phyloP scores from a whole-genome alignment of 768 basidiomycete genomes.

The Strobilomyces confusus region DNA sequence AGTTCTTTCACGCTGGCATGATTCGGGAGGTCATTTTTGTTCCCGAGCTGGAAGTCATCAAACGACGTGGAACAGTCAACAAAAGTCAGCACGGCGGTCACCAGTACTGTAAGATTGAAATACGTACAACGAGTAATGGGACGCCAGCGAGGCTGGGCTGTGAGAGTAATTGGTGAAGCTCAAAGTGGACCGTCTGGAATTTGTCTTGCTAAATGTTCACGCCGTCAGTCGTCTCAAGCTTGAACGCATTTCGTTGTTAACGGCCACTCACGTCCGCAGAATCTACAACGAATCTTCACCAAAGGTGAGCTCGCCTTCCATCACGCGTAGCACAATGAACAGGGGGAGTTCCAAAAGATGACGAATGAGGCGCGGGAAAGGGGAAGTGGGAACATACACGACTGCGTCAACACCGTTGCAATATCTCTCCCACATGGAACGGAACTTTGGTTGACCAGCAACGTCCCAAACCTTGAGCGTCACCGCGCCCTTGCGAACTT shows the following conservation, averaged over 20 bases:
- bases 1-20: constrained; percentile 80
- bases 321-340: background rate
- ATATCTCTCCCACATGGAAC: constrained; percentile 95
- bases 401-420: constrained; percentile 91
- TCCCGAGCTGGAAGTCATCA: constrained; percentile 59
- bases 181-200: constrained; percentile 79
- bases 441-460: constrained; percentile 90
- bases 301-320: constrained; percentile 14
- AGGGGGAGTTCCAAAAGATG: background rate
- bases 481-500: constrained; percentile 84
- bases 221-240: background rate
- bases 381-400: constrained; percentile 50
- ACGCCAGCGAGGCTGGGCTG: constrained; percentile 66
- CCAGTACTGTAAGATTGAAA: too few relatives aligned
- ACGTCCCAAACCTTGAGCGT: constrained; percentile 96
- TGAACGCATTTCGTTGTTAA: background rate
- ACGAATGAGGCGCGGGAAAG: background rate
- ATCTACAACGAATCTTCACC: constrained; percentile 83
- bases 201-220: constrained; percentile 56
- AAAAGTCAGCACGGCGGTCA: background rate
- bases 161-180: constrained; percentile 73
- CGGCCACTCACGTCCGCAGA: constrained; percentile 67
- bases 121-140: constrained; percentile 76
- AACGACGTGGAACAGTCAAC: background rate
- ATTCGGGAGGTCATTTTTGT: constrained; percentile 84